phyloP scores from a whole-genome alignment of 305 asterid species.

The Solanum hybrid region DNA sequence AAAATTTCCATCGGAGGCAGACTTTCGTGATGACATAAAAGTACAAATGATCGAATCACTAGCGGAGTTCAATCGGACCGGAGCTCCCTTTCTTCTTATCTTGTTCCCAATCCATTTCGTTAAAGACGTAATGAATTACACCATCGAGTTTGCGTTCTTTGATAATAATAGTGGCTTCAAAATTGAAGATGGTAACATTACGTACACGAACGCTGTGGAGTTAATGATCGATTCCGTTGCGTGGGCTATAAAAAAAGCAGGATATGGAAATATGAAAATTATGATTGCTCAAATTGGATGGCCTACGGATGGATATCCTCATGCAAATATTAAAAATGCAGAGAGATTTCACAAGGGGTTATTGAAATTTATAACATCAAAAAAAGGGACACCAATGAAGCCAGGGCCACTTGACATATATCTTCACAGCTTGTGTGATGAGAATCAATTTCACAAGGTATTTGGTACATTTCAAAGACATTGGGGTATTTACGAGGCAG shows the following conservation, averaged over 20 bases:
- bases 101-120: conserved; percentile 6
- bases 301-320: conserved; percentile 43
- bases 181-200: conserved; percentile 13
- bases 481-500: conserved; percentile 42
- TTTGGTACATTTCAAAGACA: conserved; percentile 19
- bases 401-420: conserved; percentile 31
- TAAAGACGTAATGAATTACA: not conserved
- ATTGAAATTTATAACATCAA: conserved; percentile 18
- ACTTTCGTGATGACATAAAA: conserved; percentile 27
- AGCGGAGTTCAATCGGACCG: not conserved
- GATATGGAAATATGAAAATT: conserved; percentile 14
- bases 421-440: conserved; percentile 23
- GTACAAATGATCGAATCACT: not conserved
- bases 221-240: conserved; percentile 22
- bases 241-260: conserved; percentile 32
- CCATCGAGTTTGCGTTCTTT: conserved; percentile 15
- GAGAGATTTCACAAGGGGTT: conserved; percentile 27
- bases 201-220: conserved; percentile 31
- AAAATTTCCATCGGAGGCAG: conserved; percentile 31
- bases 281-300: conserved; percentile 31
- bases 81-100: conserved; percentile 14
- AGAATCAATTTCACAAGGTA: not conserved
- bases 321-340: conserved; percentile 18
- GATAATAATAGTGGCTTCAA: conserved; percentile 8
- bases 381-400: conserved; percentile 39